A percentile compares a stretch with the other conserved stretches of the same genome.
These are phyloP conservation scores for Cyclotella sp. DNA, from an alignment of 108 stramenopile species.

Conservation along the genomic window DNA sequence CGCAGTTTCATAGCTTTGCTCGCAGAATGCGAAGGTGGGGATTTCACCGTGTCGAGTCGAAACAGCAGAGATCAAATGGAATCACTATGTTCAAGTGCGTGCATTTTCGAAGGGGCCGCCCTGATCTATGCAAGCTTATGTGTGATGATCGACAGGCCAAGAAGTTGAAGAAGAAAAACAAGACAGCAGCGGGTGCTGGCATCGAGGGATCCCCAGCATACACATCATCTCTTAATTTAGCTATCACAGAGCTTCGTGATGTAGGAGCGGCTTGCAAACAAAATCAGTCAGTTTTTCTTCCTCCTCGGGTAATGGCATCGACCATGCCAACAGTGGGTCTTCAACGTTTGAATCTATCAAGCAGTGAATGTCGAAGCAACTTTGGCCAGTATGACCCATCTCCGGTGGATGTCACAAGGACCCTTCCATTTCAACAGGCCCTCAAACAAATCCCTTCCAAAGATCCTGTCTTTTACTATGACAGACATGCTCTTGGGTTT, in stretches of 20 bases:
- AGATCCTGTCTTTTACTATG: no score
- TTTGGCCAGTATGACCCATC: neutral
- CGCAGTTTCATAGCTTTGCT: conserved; percentile 22
- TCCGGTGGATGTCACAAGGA: neutral
- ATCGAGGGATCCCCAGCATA: neutral
- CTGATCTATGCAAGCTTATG: conserved; percentile 13
- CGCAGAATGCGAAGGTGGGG: conserved; percentile 20
- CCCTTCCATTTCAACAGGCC: neutral
- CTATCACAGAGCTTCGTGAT: neutral
- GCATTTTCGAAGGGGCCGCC: neutral
- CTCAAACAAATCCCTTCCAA: no score
- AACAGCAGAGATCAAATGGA: neutral
- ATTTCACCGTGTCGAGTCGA: neutral
- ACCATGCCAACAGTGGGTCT: neutral
- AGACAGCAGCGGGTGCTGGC: neutral
- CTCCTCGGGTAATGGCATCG: neutral
- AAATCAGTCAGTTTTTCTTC: neutral
- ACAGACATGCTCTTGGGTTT: no score
- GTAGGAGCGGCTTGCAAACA: neutral
- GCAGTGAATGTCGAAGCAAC: neutral
- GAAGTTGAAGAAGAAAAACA: conserved; percentile 3
- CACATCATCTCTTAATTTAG: neutral
- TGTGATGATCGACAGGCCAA: conserved; percentile 20
- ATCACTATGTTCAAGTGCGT: neutral
- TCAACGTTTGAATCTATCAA: neutral